phyloP scores from a whole-genome alignment of 306 rosid genomes.

The Corylus americana region DNA sequence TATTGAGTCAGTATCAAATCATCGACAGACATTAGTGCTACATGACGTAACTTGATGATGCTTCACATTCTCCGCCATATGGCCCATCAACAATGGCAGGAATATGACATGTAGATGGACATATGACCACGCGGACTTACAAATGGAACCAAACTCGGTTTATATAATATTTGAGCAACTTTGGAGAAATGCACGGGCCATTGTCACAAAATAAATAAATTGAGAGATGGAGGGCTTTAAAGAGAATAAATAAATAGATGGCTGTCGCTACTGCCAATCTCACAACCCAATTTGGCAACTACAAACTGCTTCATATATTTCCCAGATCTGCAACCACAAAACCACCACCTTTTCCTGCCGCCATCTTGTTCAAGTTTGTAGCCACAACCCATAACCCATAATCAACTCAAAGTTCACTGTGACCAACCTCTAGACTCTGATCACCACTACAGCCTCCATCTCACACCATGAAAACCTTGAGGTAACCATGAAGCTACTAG shows the following conservation, averaged over 20 bases:
- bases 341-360: background rate
- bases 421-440: background rate
- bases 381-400: background rate
- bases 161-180: background rate
- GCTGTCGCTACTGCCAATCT: background rate
- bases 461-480: background rate
- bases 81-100: background rate
- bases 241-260: background rate
- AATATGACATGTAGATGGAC: background rate
- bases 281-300: too few species aligned
- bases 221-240: too few species aligned
- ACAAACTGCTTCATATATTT: background rate
- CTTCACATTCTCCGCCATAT: background rate
- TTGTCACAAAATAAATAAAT: background rate
- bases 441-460: background rate
- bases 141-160: background rate
- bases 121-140: background rate
- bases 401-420: background rate
- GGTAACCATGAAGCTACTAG: background rate
- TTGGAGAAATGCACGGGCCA: background rate
- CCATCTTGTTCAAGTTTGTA: background rate
- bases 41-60: background rate
- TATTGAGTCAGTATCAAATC: background rate
- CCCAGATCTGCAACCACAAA: background rate
- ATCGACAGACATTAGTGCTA: background rate